These are phyloP conservation scores for Globisporangium cederbergense DNA, from an alignment of 352 stramenopile species.

Conservation along the genomic window DNA sequence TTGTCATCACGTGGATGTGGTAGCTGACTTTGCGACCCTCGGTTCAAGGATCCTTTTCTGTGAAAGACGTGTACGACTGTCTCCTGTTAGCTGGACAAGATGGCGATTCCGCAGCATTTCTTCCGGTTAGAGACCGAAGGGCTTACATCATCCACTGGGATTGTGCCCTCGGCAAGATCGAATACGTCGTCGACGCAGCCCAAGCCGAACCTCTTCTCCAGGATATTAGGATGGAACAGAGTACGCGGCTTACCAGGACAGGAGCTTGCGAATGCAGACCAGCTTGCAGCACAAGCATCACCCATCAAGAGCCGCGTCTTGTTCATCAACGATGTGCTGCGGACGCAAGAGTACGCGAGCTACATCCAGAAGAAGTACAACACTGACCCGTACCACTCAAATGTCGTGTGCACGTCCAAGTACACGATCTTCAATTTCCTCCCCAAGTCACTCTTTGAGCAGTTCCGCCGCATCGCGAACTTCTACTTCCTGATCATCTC, in stretches of 20 bases:
- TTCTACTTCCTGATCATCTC: constrained; percentile 97
- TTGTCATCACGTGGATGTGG: neutral
- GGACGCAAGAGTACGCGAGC: constrained; percentile 57
- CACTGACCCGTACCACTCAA: constrained; percentile 40
- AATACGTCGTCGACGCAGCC: neutral
- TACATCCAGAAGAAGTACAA: constrained; percentile 47
- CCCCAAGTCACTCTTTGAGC: constrained; percentile 93
- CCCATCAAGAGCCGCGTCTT: constrained; percentile 55
- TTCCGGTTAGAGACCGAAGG: constrained; percentile 19
- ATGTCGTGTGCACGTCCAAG: constrained; percentile 87
- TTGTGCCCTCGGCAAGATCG: constrained; percentile 1
- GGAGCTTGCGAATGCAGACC: constrained; percentile 17
- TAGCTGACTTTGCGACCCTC: neutral
- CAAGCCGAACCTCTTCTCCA: neutral
- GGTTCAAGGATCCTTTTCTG: neutral
- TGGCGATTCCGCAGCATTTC: constrained; percentile 20
- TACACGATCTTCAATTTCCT: constrained; percentile 95
- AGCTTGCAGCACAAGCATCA: constrained; percentile 10
- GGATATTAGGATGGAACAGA: constrained; percentile 28
- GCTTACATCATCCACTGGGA: constrained; percentile 10
- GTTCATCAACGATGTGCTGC: constrained; percentile 63
- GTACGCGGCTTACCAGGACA: constrained; percentile 24
- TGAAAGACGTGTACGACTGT: neutral
- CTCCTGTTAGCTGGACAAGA: neutral
- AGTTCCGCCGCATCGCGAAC: constrained; percentile 95